Evolutionary conservation across 768 basidiomycete genomes (phyloP).

Genomic region (Gautieria morchelliformis): DNA sequence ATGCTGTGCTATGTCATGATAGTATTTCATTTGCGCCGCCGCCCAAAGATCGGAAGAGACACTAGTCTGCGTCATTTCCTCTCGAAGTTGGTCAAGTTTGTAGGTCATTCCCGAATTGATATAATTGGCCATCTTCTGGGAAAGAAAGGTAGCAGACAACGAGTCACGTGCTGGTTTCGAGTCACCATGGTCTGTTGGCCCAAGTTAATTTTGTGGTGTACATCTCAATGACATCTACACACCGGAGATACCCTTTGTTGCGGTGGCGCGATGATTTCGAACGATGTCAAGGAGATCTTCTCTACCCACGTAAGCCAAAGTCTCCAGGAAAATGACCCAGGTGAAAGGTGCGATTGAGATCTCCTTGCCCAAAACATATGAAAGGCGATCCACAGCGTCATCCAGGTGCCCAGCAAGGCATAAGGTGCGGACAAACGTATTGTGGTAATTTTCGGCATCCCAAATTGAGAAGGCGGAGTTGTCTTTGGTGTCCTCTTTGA

Average conservation of each 20-base stretch:
- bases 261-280: not conserved
- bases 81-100: not conserved
- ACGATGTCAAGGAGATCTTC: not conserved
- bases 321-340: not conserved
- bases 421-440: not conserved
- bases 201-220: not conserved
- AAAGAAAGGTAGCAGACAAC: not conserved
- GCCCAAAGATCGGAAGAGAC: not conserved
- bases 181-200: not conserved
- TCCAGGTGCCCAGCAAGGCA: conserved; percentile 4
- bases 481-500: not conserved
- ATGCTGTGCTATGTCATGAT: not conserved
- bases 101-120: not conserved
- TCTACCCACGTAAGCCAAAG: not conserved
- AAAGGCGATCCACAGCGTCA: not conserved
- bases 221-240: not conserved
- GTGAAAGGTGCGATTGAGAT: not conserved
- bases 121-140: not conserved
- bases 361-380: not conserved
- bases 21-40: not conserved
- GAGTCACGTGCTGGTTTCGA: not conserved
- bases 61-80: not conserved
- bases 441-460: not conserved
- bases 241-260: not conserved
- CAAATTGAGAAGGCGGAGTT: not conserved